Base-by-base conservation (phyloP, 768 basidiomycete genomes). In the Auricularia cornea region DNA sequence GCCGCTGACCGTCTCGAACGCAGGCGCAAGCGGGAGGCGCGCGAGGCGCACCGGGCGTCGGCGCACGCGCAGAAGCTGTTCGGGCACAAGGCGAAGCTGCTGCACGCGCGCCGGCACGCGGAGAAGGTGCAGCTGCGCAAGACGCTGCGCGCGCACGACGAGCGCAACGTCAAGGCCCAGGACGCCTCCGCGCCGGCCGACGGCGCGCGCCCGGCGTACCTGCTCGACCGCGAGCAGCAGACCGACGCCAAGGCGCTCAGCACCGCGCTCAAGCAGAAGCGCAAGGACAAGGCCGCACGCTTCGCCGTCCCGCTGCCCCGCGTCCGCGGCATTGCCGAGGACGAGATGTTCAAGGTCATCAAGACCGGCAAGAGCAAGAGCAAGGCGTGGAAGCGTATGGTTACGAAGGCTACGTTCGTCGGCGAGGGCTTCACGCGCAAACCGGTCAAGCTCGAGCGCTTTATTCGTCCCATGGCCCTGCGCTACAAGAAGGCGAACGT, bases 321-420 rank as follows among this genome's bases (percentile, higher is more conserved):
- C 77, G 97, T 99, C 60, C 80, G 96, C 64, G 97, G 97, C 23
- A 98, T 99, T 69, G 95, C 96, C 18, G 97, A 99, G 75, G 97
- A 98, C 70, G 97, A 99, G 81, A 97, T 94, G 90, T 99, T 99
- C 83, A 98, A 95, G 81, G 97, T 99, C 32, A 80, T 99, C 82
- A 92, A 94, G 81, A 94, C 96, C 1, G 97, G 97, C 62, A 98
- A 98, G 80, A 90, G 84, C 72, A 97, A 94, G 78, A 87, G 84
- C 71, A 99, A 98, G 77, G 83, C 90, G 20, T 99, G 97, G 97
- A 99, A 99, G 79, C 86, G 94, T 68, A 98, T 98, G 94, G 92
- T 99, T 65, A 97, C 94, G 62, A 99, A 99, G 77, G 97, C 97
- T 33, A 99, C 97, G 10, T 99, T 98, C 71, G 97, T 99, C 33